Base-by-base conservation (phyloP, 2,329 filamentous ascomycete species). In the Sarocladiaceae sp. region DNA sequence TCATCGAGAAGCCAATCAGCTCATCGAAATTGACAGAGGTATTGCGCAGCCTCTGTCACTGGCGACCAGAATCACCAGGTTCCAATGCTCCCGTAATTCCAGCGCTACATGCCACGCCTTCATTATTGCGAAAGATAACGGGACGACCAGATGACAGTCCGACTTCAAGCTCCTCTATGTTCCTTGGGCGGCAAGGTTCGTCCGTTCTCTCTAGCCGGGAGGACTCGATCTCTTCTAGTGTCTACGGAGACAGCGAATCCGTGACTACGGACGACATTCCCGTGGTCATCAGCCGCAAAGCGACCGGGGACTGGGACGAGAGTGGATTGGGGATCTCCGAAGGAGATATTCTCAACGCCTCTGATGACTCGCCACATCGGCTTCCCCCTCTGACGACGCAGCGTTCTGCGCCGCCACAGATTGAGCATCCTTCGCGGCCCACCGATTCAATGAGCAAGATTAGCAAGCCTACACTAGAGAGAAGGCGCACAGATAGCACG, bases 1-100 rank as follows among this genome's bases (percentile, higher is more conserved):
- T 98, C 43, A 88, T 98, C 43, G 90, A 98, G 64, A 98, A 98
- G 65, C 93, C 93, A 20, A 94, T 95, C 27, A 97, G 91, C 31
- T 83, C 88, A 33, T 85, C 86, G 3, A 97, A 97, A 64, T 66
- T 98, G 41, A 88, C 83, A 1, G 90, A 98, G 57, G 88, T 93
- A 1, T 73, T 98, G 52, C 84, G 85, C 50, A 82, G 84, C 46
- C 76, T 95, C 21, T 98, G 93, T 58, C 86, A 95, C 56, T 98
- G 93, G 93, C 94, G 91, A 58, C 80, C 89, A 5, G 84, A 89
- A 13, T 68, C 70, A 2, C 70, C 76, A 1, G 65, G 63, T 44
- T 41, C 48, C 21, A 41, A 41, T 4, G 37, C 37, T 27, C 37
- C 37, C 9, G 37, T 41, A 10, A 16, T 41, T 11, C 37, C 37